Conservation (phyloP, 2,329 filamentous ascomycete species). For the Sarocladiaceae sp. region DNA sequence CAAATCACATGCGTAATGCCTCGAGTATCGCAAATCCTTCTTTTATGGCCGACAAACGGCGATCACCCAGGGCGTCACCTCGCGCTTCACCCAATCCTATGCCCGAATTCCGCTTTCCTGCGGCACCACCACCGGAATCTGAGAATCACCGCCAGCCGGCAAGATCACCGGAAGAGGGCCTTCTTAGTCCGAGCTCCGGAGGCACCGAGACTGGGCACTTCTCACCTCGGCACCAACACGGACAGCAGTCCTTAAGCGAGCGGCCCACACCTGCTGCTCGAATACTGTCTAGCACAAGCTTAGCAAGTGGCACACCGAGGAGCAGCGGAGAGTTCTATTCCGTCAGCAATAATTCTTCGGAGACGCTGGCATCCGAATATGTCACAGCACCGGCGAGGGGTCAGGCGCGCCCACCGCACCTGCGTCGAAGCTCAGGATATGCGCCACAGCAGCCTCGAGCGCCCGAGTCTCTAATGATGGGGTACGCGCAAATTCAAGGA, state of each 20-base stretch:
- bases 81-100: conserved; percentile 39
- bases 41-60: conserved; percentile 21
- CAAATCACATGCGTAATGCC: conserved; percentile 30
- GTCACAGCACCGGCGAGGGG: conserved; percentile 45
- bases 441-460: conserved; percentile 39
- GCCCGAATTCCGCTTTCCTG: conserved; percentile 55
- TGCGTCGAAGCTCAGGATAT: conserved; percentile 43
- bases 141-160: conserved; percentile 25
- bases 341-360: conserved; percentile 88
- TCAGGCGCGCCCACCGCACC: conserved; percentile 36
- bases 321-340: conserved; percentile 96
- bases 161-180: conserved; percentile 29
- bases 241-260: conserved; percentile 38
- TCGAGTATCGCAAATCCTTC: conserved; percentile 41
- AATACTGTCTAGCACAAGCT: conserved; percentile 73
- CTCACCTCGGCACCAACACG: not conserved
- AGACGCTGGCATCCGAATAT: conserved; percentile 90
- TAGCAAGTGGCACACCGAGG: conserved; percentile 70
- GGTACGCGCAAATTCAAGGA: conserved; percentile 89
- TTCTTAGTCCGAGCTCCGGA: conserved; percentile 34
- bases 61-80: conserved; percentile 30
- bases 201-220: conserved; percentile 22
- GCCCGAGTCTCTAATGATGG: conserved; percentile 92
- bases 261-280: conserved; percentile 57
- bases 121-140: conserved; percentile 36